phyloP scores from a whole-genome alignment of 2,329 filamentous ascomycete genomes.

The Xylariaceae sp. region DNA sequence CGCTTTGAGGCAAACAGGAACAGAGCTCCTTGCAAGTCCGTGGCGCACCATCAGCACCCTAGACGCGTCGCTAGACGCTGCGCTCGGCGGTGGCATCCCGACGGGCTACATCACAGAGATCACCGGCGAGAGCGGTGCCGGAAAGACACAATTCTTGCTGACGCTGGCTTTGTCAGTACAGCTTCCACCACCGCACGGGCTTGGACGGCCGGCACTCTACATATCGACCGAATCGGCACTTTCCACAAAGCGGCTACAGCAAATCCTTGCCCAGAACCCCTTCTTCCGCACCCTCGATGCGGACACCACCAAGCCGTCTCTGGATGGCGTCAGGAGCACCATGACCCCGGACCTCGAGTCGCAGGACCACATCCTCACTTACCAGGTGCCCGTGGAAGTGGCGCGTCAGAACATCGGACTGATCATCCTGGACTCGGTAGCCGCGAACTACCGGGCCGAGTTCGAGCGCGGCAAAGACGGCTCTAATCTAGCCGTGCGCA shows the following conservation, averaged over 20 bases:
- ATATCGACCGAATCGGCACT: constrained; percentile 89
- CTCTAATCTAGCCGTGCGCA: constrained; percentile 68
- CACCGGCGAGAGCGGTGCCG: constrained; percentile 86
- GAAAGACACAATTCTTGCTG: constrained; percentile 92
- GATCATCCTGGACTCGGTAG: constrained; percentile 83
- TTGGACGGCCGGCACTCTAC: constrained; percentile 76
- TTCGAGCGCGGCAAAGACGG: constrained; percentile 58
- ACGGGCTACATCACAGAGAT: constrained; percentile 82
- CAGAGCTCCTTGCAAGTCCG: constrained; percentile 35
- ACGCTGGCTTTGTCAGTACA: constrained; percentile 80
- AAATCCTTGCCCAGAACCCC: constrained; percentile 69
- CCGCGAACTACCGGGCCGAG: constrained; percentile 92
- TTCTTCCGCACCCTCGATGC: constrained; percentile 41
- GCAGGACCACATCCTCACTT: constrained; percentile 91
- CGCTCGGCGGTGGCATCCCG: constrained; percentile 73
- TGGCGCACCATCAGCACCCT: constrained; percentile 73
- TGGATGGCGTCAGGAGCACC: constrained; percentile 75
- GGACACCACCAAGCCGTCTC: constrained; percentile 48
- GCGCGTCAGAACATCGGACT: constrained; percentile 72
- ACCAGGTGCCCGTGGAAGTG: constrained; percentile 84
- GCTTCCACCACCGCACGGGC: constrained; percentile 67
- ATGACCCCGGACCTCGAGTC: constrained; percentile 85
- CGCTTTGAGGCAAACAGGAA: constrained; percentile 34
- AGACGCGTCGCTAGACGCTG: constrained; percentile 64
- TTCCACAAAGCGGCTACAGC: constrained; percentile 73